A percentile compares a stretch with the other conserved stretches of the same genome.
Conservation (phyloP, 164 flowering plant species). For the Chloranthus sessilifolius region DNA sequence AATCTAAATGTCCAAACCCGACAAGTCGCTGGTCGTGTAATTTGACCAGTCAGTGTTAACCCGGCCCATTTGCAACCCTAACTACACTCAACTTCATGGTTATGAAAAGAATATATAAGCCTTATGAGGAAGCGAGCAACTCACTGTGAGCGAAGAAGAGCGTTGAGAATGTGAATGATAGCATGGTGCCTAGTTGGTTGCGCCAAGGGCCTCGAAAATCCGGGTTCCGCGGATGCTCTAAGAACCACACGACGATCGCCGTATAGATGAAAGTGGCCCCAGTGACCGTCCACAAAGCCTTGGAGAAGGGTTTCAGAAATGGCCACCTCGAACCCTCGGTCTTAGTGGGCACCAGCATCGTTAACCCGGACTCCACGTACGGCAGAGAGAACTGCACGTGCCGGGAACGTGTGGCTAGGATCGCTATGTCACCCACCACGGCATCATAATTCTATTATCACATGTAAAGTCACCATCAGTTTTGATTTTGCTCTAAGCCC, state of each 20-base stretch:
- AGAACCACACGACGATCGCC: constrained; percentile 1
- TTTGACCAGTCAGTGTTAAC: too few relatives aligned
- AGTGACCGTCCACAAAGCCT: constrained; percentile 1
- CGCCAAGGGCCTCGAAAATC: constrained; percentile 8
- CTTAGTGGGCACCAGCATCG: constrained; percentile 3
- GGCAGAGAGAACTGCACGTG: constrained; percentile 21
- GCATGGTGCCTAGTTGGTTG: neutral
- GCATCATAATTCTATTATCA: constrained; percentile 19
- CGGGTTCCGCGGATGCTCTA: constrained; percentile 7
- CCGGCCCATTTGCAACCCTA: too few relatives aligned
- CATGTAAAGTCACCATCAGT: too few relatives aligned
- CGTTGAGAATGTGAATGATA: constrained; percentile 9
- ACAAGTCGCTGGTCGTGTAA: too few relatives aligned
- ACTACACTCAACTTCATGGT: too few relatives aligned
- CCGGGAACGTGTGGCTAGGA: constrained; percentile 12
- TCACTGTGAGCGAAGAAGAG: constrained; percentile 6
- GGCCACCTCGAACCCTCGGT: neutral
- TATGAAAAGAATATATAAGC: too few relatives aligned
- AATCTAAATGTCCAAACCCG: too few relatives aligned
- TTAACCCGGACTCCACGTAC: constrained; percentile 4
- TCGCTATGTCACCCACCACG: constrained; percentile 22
- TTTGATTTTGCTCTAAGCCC: too few relatives aligned
- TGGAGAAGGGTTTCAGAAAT: constrained; percentile 9
- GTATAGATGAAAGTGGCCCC: neutral
- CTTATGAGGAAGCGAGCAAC: neutral